Percentiles rank a stretch among this genome's conserved stretches.
These are phyloP conservation scores for Salix arbutifolia DNA, from an alignment of 345 rosid genomes.

Conservation along the genomic window DNA sequence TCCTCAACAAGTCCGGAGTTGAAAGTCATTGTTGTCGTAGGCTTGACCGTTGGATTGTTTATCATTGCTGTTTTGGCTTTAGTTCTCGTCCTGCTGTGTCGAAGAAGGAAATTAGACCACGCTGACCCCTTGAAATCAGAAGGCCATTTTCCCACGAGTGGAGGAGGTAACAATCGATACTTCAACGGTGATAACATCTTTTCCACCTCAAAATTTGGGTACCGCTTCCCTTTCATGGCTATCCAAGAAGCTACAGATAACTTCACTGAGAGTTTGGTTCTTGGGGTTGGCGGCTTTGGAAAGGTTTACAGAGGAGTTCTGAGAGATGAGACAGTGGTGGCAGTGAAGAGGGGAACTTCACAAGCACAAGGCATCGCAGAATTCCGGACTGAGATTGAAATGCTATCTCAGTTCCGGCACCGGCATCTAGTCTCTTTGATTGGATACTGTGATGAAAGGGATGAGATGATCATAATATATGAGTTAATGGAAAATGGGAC, in stretches of 20 bases:
- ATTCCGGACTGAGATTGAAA: constrained; percentile 60
- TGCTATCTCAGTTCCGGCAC: constrained; percentile 68
- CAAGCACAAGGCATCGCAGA: constrained; percentile 59
- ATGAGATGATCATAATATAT: constrained; percentile 66
- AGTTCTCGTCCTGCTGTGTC: constrained; percentile 19
- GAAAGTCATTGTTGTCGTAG: constrained; percentile 27
- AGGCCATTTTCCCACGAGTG: constrained; percentile 17
- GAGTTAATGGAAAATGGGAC: constrained; percentile 76
- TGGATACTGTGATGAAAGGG: constrained; percentile 56
- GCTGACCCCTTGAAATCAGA: constrained; percentile 25
- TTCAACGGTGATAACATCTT: constrained; percentile 28
- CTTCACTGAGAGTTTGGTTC: constrained; percentile 44
- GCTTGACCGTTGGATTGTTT: constrained; percentile 34
- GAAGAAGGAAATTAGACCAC: constrained; percentile 29
- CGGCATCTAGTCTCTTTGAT: constrained; percentile 67
- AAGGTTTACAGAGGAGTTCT: constrained; percentile 60
- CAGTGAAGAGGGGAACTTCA: constrained; percentile 61
- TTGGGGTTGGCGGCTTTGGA: constrained; percentile 73
- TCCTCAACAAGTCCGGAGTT: constrained; percentile 20
- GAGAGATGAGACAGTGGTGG: constrained; percentile 48
- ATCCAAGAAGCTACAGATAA: constrained; percentile 56
- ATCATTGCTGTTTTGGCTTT: constrained; percentile 23
- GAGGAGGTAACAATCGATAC: constrained; percentile 15
- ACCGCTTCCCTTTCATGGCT: constrained; percentile 44
- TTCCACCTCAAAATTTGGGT: constrained; percentile 50